Evolutionary conservation across 352 stramenopile species (phyloP).

Genomic region (Phytophthora hibernalis): DNA sequence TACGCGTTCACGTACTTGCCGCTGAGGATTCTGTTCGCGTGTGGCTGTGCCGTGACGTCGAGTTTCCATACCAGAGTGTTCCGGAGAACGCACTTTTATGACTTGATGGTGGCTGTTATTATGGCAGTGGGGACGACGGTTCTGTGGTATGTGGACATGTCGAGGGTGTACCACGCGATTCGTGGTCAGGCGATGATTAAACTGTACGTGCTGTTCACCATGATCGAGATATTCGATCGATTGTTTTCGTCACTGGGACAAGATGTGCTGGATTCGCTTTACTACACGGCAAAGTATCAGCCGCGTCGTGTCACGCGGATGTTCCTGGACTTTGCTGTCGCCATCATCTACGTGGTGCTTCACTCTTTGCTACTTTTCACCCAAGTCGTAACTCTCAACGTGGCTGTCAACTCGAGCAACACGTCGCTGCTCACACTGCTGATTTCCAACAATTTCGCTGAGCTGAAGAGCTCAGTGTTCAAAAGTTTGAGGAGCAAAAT

Average conservation of each 20-base stretch:
- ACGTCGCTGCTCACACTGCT: slow-evolving; percentile 94
- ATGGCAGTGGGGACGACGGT: slow-evolving; percentile 78
- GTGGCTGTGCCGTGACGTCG: slow-evolving; percentile 79
- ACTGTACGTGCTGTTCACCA: slow-evolving; percentile 98
- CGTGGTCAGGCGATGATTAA: slow-evolving; percentile 98
- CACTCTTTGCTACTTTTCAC: slow-evolving; percentile 96
- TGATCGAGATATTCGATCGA: slow-evolving; percentile 99
- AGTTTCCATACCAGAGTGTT: slow-evolving; percentile 82
- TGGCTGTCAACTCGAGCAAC: slow-evolving; percentile 96
- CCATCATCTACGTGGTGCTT: slow-evolving; percentile 86
- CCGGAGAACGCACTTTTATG: slow-evolving; percentile 90
- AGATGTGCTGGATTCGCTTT: slow-evolving; percentile 96
- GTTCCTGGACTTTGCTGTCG: slow-evolving; percentile 79
- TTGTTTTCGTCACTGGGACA: slow-evolving; percentile 97
- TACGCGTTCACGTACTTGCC: slow-evolving; percentile 98
- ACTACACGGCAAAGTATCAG: slow-evolving; percentile 89
- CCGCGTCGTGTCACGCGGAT: slow-evolving; percentile 73
- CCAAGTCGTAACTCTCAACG: slow-evolving; percentile 97
- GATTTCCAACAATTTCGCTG: slow-evolving; percentile 99
- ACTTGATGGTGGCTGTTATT: slow-evolving; percentile 91
- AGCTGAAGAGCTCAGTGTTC: slow-evolving; percentile 98
- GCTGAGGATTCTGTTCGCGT: slow-evolving; percentile 87
- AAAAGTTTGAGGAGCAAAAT: slow-evolving; percentile 97
- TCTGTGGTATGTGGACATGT: slow-evolving; percentile 94
- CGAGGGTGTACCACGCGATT: slow-evolving; percentile 98